These are phyloP conservation scores for Phaeosphaeria sp. DNA, from an alignment of 2,329 filamentous ascomycete species.

Conservation along the genomic window DNA sequence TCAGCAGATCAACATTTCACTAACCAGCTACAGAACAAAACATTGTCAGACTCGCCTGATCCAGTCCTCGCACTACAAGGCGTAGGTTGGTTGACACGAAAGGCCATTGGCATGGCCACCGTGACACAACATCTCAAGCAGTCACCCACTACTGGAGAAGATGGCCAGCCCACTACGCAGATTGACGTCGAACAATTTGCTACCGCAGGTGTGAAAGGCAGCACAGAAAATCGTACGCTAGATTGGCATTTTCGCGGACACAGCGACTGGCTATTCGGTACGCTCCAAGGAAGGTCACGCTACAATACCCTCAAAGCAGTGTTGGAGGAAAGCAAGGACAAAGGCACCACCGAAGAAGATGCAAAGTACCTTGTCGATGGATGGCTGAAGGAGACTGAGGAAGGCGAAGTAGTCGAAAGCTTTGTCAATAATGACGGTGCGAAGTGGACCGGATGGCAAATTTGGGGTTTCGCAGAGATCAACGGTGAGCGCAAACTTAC, in stretches of 20 bases:
- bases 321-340: constrained; percentile 27
- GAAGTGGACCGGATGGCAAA: constrained; percentile 47
- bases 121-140: constrained; percentile 67
- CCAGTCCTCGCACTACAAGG: constrained; percentile 69
- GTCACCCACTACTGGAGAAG: constrained; percentile 22
- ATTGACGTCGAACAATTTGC: constrained; percentile 75
- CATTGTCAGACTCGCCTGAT: constrained; percentile 72
- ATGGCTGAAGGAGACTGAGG: constrained; percentile 37
- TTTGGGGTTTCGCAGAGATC: constrained; percentile 43
- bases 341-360: constrained; percentile 28
- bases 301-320: constrained; percentile 50
- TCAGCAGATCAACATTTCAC: background rate
- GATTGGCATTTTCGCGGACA: constrained; percentile 69
- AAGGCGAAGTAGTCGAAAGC: constrained; percentile 43
- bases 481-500: constrained; percentile 39
- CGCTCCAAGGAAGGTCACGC: constrained; percentile 66
- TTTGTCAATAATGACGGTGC: constrained; percentile 41
- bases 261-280: constrained; percentile 80
- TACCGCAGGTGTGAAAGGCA: constrained; percentile 74
- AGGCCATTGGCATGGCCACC: constrained; percentile 71
- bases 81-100: constrained; percentile 70
- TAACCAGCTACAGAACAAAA: constrained; percentile 68
- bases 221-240: constrained; percentile 62
- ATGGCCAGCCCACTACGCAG: constrained; percentile 52
- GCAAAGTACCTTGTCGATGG: constrained; percentile 31